A percentile compares a stretch with the other conserved stretches of the same genome.
These are phyloP conservation scores for Fraxinus anomala DNA, from an alignment of 257 asterid species.

Conservation along the genomic window DNA sequence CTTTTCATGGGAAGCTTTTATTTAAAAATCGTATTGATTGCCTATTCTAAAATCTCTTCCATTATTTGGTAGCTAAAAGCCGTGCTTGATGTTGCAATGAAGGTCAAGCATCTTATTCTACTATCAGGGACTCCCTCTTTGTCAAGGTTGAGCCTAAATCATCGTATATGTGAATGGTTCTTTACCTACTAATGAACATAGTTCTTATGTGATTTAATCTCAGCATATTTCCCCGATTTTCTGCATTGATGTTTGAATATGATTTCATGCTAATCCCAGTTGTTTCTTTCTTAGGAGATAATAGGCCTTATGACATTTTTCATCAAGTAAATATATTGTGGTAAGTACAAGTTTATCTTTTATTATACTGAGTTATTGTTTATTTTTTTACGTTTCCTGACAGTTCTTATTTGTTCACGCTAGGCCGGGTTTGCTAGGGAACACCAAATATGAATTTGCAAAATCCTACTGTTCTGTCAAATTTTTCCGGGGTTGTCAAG, in stretches of 20 bases:
- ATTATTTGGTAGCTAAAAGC: conserved; percentile 54
- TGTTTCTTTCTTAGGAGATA: conserved; percentile 69
- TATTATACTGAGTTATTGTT: conserved; percentile 20
- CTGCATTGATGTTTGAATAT: conserved; percentile 17
- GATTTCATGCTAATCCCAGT: conserved; percentile 37
- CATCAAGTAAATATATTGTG: conserved; percentile 93
- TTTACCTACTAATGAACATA: not conserved
- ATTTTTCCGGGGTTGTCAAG: conserved; percentile 55
- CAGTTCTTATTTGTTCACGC: conserved; percentile 32
- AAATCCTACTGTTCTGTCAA: conserved; percentile 74
- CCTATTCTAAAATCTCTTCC: conserved; percentile 12
- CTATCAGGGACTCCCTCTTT: conserved; percentile 97
- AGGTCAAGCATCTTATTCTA: conserved; percentile 82
- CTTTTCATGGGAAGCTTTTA: not conserved
- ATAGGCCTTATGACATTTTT: conserved; percentile 96
- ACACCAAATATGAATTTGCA: conserved; percentile 84
- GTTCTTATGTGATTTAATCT: not conserved
- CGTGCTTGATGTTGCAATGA: conserved; percentile 69
- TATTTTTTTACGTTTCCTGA: conserved; percentile 24
- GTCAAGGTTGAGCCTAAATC: conserved; percentile 74
- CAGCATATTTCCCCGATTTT: conserved; percentile 16
- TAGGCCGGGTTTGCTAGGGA: conserved; percentile 98
- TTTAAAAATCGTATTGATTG: not conserved
- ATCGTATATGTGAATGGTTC: conserved; percentile 13
- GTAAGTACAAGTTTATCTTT: conserved; percentile 48